Conservation (phyloP, 441 rosid genomes). For the Viola pubescens region DNA sequence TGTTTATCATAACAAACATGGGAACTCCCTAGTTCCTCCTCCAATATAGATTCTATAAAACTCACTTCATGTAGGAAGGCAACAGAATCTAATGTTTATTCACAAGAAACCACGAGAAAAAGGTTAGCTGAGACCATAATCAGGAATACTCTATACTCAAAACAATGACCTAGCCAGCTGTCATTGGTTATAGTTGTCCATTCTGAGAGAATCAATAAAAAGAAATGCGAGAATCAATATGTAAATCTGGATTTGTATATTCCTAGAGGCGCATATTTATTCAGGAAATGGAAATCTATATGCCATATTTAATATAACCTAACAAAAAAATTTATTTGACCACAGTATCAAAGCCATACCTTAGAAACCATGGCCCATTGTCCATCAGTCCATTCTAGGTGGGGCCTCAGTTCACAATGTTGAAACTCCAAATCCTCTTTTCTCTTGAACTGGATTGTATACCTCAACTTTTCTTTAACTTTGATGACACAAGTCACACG, state of each 20-base stretch:
- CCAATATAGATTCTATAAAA: background rate
- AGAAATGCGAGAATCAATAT: background rate
- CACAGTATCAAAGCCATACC: conserved; percentile 16
- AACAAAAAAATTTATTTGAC: too few species aligned
- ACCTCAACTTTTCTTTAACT: conserved; percentile 35
- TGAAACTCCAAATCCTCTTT: conserved; percentile 42
- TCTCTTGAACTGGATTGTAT: conserved; percentile 38
- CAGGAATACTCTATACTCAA: background rate
- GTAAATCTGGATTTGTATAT: background rate
- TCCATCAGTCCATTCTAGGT: conserved; percentile 62
- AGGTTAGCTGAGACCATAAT: background rate
- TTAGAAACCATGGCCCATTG: conserved; percentile 36
- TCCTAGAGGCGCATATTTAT: background rate
- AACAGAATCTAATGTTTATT: background rate
- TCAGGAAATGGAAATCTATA: background rate
- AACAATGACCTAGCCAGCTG: background rate
- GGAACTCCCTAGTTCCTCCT: background rate
- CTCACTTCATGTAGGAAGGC: too few species aligned
- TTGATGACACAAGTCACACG: conserved; percentile 19
- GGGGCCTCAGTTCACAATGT: conserved; percentile 48
- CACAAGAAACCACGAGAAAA: background rate
- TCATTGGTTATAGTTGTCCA: background rate
- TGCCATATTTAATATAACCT: background rate
- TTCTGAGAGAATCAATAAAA: too few species aligned
- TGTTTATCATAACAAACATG: too few species aligned